Conservation (phyloP, 306 rosid genomes). For the Cercis canadensis region DNA sequence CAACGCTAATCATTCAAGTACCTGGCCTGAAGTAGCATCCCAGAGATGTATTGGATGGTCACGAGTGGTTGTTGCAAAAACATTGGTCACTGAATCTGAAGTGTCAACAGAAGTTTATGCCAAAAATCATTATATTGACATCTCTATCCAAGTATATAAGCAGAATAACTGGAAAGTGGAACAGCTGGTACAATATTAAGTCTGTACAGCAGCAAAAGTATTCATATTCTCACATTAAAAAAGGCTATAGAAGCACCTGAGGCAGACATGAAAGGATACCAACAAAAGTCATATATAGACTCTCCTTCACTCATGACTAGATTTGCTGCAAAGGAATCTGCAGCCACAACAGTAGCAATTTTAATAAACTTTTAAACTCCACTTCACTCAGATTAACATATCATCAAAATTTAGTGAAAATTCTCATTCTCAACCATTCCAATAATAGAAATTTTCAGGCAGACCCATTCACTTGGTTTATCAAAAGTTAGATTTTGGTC, state of each 20-base stretch:
- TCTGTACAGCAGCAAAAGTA: not conserved
- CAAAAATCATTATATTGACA: not conserved
- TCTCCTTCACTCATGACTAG: slow-evolving; percentile 82
- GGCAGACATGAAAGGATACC: slow-evolving; percentile 98
- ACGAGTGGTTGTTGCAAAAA: slow-evolving; percentile 85
- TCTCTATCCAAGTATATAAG: not conserved
- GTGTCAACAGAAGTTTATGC: slow-evolving; percentile 21
- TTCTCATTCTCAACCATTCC: not conserved
- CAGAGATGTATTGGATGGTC: slow-evolving; percentile 98
- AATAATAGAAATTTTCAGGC: not conserved
- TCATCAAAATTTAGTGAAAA: not conserved
- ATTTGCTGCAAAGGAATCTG: slow-evolving; percentile 79
- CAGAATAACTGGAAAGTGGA: not conserved
- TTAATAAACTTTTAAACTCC: not conserved
- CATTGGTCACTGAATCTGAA: slow-evolving; percentile 83
- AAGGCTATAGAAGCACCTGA: slow-evolving; percentile 62
- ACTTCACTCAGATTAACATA: not conserved
- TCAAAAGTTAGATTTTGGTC: not conserved
- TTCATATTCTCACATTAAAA: slow-evolving; percentile 2
- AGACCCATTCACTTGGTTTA: not conserved
- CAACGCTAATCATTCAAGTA: slow-evolving; percentile 34
- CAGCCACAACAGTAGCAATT: slow-evolving; percentile 30
- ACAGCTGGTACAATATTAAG: not conserved
- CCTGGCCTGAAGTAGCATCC: slow-evolving; percentile 96
- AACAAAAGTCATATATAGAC: slow-evolving; percentile 87